phyloP scores from a whole-genome alignment of 2,329 filamentous ascomycete genomes.

The Tolypocladium pustulatum region DNA sequence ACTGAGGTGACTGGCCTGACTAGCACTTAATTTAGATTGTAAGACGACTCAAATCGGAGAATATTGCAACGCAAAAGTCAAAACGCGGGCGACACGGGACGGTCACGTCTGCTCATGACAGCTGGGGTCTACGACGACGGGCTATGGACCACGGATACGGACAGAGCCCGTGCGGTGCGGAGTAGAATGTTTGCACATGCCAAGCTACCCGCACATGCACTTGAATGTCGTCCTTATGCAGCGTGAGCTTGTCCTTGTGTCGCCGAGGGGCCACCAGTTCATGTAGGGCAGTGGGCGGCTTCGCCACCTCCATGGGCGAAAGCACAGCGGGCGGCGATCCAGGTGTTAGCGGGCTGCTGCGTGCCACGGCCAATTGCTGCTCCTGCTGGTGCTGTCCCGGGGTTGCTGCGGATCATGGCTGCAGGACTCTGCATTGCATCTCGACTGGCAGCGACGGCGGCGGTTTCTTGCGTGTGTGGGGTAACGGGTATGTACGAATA shows the following conservation, averaged over 20 bases:
- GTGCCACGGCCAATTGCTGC: neutral
- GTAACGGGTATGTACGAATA: neutral
- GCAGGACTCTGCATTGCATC: slow-evolving; percentile 1
- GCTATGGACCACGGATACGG: neutral
- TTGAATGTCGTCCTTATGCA: neutral
- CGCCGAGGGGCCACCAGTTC: neutral
- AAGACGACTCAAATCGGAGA: neutral
- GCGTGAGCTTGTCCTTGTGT: neutral
- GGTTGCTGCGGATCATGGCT: slow-evolving; percentile 3
- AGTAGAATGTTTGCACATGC: neutral
- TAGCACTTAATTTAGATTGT: neutral
- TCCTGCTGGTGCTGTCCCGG: neutral
- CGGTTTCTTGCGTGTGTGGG: neutral
- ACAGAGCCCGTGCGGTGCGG: neutral
- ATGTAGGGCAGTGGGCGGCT: neutral
- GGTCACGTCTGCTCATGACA: neutral
- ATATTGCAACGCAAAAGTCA: neutral
- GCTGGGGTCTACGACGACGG: neutral
- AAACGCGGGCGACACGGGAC: neutral
- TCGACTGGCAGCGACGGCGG: neutral
- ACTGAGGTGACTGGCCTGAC: neutral
- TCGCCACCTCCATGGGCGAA: neutral
- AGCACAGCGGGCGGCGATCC: neutral
- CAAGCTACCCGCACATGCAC: neutral
- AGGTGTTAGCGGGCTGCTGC: neutral